Conservation (phyloP, 2,329 filamentous ascomycete species). For the Cladosporium colombiae region DNA sequence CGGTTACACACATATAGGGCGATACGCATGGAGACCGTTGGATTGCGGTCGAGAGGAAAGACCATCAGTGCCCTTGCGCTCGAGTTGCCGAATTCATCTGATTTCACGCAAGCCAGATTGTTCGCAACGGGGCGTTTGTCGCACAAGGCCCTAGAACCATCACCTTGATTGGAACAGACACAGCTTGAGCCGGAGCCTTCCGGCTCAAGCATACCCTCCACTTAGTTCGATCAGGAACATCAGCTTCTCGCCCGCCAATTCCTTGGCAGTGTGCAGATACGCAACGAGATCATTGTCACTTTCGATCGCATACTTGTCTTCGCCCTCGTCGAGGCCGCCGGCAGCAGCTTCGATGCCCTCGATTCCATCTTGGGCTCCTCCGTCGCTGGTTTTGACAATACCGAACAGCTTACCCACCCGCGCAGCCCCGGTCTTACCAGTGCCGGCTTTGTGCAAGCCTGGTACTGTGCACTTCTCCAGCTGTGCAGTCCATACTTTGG, state of each 20-base stretch:
- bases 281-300: conserved; percentile 71
- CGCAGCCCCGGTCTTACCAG: conserved; percentile 61
- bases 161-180: no score
- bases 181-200: no score
- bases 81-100: no score
- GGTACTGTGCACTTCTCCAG: conserved; percentile 59
- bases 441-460: conserved; percentile 64
- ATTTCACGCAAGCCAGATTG: no score
- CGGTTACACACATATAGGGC: not conserved
- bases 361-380: not conserved
- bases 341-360: conserved; percentile 22
- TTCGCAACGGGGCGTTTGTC: no score
- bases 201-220: conserved; percentile 19
- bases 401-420: conserved; percentile 65
- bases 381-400: conserved; percentile 56
- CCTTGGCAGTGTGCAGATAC: conserved; percentile 65
- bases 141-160: no score
- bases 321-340: conserved; percentile 51
- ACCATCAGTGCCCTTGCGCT: conserved; percentile 32
- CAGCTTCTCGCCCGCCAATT: conserved; percentile 51
- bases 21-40: not conserved
- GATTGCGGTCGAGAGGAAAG: not conserved
- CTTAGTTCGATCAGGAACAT: conserved; percentile 46
- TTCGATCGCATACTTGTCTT: conserved; percentile 66
- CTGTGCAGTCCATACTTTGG: conserved; percentile 65